Percentiles rank a stretch among this genome's conserved stretches.
Evolutionary conservation across 2,329 filamentous ascomycete species (phyloP).

Genomic region (Nemania bipapillata): DNA sequence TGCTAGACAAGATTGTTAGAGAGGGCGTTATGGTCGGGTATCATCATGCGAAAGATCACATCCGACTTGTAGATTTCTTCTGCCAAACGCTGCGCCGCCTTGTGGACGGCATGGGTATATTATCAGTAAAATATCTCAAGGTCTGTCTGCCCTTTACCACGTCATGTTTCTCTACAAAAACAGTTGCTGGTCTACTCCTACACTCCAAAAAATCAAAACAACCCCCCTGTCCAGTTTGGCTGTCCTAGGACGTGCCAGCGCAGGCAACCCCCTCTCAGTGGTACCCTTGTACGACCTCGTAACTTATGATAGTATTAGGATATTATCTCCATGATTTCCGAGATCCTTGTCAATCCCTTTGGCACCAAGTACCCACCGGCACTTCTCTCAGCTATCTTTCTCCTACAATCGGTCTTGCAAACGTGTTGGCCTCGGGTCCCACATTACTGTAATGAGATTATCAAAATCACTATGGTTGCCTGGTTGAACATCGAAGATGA

Average conservation of each 20-base stretch:
- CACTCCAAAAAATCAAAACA: background rate
- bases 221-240: background rate
- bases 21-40: constrained; percentile 67
- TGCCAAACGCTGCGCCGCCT: constrained; percentile 62
- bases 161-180: constrained; percentile 6
- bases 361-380: constrained; percentile 64
- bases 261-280: background rate
- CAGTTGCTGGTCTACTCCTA: background rate
- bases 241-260: background rate
- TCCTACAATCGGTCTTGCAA: constrained; percentile 67
- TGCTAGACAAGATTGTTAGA: constrained; percentile 67
- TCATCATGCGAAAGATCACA: constrained; percentile 68
- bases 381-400: constrained; percentile 63
- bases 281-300: background rate
- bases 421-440: constrained; percentile 76
- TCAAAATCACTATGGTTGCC: constrained; percentile 70
- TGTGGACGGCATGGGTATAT: constrained; percentile 68
- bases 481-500: constrained; percentile 68
- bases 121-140: constrained; percentile 74
- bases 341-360: constrained; percentile 76
- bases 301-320: constrained; percentile 57
- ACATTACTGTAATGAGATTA: constrained; percentile 70
- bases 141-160: constrained; percentile 53
- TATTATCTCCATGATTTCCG: constrained; percentile 73
- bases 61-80: constrained; percentile 67